A percentile compares a stretch with the other conserved stretches of the same genome.
phyloP scores from a whole-genome alignment of 2,329 filamentous ascomycete genomes.

The Stachybotrys chartarum region DNA sequence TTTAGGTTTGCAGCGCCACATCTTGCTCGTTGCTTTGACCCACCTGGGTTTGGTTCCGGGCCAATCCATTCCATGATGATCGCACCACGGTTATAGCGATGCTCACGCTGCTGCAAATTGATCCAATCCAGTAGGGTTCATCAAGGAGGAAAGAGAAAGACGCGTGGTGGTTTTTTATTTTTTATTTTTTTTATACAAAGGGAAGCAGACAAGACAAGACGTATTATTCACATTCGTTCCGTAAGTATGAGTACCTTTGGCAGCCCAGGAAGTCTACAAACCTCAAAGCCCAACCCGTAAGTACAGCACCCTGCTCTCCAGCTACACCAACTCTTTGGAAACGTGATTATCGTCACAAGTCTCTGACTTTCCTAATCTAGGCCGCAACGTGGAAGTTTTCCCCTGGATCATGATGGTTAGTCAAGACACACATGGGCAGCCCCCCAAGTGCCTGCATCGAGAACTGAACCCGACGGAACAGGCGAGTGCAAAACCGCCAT shows the following conservation, averaged over 20 bases:
- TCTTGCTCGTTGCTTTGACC: no score
- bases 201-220: no score
- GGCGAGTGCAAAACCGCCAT: slow-evolving; percentile 93
- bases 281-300: slow-evolving; percentile 62
- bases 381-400: slow-evolving; percentile 86
- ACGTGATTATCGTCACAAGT: neutral
- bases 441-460: neutral
- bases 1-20: no score
- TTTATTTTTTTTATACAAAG: no score
- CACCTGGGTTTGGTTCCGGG: no score
- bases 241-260: slow-evolving; percentile 57
- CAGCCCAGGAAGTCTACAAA: slow-evolving; percentile 59
- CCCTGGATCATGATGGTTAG: slow-evolving; percentile 77
- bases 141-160: no score
- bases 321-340: neutral
- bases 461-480: slow-evolving; percentile 23
- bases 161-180: no score
- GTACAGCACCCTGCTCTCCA: slow-evolving; percentile 19
- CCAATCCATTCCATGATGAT: no score
- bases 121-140: no score
- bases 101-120: no score
- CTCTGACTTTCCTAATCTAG: slow-evolving; percentile 32
- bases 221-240: neutral
- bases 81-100: no score
- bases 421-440: slow-evolving; percentile 1